phyloP scores from a whole-genome alignment of 306 rosid species.

The Cyamopsis tetragonoloba region DNA sequence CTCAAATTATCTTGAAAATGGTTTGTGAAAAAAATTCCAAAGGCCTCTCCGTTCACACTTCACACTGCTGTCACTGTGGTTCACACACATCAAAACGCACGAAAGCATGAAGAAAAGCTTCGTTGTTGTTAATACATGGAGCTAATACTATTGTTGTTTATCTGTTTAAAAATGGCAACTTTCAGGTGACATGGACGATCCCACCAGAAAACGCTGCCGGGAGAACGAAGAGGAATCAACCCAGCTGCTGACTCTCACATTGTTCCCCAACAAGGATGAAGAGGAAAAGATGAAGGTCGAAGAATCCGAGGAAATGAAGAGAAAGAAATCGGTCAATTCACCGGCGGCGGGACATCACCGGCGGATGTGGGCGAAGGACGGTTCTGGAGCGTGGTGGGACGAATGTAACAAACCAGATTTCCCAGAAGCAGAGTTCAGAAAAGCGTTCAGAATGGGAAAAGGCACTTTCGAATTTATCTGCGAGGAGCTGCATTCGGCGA shows the following conservation, averaged over 20 bases:
- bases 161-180: slow-evolving; percentile 21
- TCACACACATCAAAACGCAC: no score
- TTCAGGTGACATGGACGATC: slow-evolving; percentile 20
- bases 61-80: no score
- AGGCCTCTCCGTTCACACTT: no score
- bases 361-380: slow-evolving; percentile 83
- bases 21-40: no score
- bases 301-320: slow-evolving; percentile 43
- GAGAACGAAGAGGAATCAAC: slow-evolving; percentile 13
- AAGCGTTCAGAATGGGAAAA: slow-evolving; percentile 72
- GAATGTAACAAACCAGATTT: slow-evolving; percentile 66
- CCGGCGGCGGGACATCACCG: slow-evolving; percentile 36
- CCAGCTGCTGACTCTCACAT: no score
- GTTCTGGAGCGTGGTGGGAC: slow-evolving; percentile 96
- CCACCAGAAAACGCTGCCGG: slow-evolving; percentile 24
- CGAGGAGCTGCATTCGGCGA: slow-evolving; percentile 70
- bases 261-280: slow-evolving; percentile 6
- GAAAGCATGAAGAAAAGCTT: no score
- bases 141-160: neutral
- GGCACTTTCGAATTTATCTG: slow-evolving; percentile 65
- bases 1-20: no score
- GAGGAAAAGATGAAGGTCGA: slow-evolving; percentile 21
- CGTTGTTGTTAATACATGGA: neutral
- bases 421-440: slow-evolving; percentile 72
- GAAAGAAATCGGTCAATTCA: slow-evolving; percentile 44